Conservation (phyloP, 805 yeast genomes). For the Lipomyces mesembrius region DNA sequence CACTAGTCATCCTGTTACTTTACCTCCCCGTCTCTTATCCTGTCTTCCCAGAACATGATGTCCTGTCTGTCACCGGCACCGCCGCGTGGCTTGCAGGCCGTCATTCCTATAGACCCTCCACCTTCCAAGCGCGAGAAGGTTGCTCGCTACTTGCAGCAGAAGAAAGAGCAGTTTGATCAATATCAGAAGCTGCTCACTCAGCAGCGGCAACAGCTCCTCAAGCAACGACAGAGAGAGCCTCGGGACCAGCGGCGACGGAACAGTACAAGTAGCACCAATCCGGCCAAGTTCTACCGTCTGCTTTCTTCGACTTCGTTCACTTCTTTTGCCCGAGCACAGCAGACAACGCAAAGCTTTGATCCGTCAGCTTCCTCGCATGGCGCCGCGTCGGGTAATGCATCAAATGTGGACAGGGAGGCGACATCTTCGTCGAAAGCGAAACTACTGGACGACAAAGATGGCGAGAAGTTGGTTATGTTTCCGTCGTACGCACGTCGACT, state of each 20-base stretch:
- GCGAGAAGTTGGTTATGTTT: slow-evolving; percentile 64
- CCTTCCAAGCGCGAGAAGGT: slow-evolving; percentile 37
- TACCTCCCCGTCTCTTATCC: neutral
- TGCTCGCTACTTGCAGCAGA: slow-evolving; percentile 30
- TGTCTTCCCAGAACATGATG: slow-evolving; percentile 9
- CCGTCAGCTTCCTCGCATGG: neutral
- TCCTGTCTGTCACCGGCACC: slow-evolving; percentile 36
- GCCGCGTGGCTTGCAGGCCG: slow-evolving; percentile 35
- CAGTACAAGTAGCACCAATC: neutral
- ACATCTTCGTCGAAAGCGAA: slow-evolving; percentile 7
- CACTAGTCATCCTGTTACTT: neutral
- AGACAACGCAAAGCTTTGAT: neutral
- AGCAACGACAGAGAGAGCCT: slow-evolving; percentile 18
- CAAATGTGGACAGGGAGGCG: neutral
- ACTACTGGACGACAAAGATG: slow-evolving; percentile 43
- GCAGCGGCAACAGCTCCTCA: slow-evolving; percentile 30
- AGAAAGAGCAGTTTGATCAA: slow-evolving; percentile 36
- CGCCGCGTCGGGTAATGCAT: neutral
- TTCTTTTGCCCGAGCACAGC: slow-evolving; percentile 33
- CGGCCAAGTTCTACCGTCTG: slow-evolving; percentile 22
- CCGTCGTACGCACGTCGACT: slow-evolving; percentile 57
- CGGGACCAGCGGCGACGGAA: slow-evolving; percentile 3
- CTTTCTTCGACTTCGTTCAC: slow-evolving; percentile 37
- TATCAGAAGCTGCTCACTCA: slow-evolving; percentile 32
- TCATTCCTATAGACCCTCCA: slow-evolving; percentile 36